Evolutionary conservation across 2,329 filamentous ascomycete species (phyloP), one percentile per base, ranked within the genome.

Genomic region (Macroventuria anomochaeta): DNA sequence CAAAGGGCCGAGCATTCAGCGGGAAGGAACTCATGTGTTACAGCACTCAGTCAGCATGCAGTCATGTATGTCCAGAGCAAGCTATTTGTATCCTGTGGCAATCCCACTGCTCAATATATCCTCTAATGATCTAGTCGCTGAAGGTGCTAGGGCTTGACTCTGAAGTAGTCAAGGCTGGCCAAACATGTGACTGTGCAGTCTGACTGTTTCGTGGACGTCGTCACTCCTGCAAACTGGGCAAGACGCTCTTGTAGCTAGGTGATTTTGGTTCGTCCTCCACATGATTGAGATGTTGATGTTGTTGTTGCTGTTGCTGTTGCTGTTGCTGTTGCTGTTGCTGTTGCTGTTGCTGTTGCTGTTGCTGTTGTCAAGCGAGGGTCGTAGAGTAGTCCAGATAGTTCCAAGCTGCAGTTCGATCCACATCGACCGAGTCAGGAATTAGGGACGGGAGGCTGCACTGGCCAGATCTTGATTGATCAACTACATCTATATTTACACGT

Each of bases 401-500:
- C n/a, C n/a, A n/a, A n/a, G 7, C 12, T n/a, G 11, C 6, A 7
- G 17, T n/a, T 13, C 18, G 17, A n/a, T 46, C 43, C 25, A 41
- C 11, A 32, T 34, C 13, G 23, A 20, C 13, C 18, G 3, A 5
- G 12, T 29, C 33, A 12, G n/a, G 18, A n/a, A 15, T 6, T 15
- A 25, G 12, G 17, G 18, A 21, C 31, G 17, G 20, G 10, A 25
- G 29, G 47, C 55, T 57, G 48, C 55, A 55, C 57, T 64, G 59
- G 61, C 59, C 59, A 60, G 53, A 62, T 64, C 57, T 68, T 61
- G 58, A 67, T 72, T 73, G 64, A 67, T 61, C 68, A 65, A 62
- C 70, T 73, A 73, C 68, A 70, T 70, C 63, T 73, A 74, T 68
- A 74, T 73, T 58, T 74, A 73, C 70, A 74, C 62, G 61, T 59